Percentiles rank a stretch among this genome's conserved stretches.
phyloP scores from a whole-genome alignment of 345 rosid species.

The Gossypium australe region DNA sequence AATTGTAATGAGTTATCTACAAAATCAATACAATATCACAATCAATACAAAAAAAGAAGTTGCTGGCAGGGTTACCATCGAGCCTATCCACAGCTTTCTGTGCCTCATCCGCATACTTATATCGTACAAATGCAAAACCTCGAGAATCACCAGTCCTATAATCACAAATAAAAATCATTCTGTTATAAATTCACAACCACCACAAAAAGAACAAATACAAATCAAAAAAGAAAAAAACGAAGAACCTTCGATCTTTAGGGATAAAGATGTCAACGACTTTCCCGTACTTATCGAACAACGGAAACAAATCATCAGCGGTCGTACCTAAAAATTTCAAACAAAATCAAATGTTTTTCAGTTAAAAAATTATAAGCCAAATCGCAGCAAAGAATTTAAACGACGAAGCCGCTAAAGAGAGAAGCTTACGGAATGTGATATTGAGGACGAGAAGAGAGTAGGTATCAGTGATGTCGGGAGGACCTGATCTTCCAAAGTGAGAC shows the following conservation, averaged over 20 bases:
- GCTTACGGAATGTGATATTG: conserved; percentile 77
- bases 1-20: neutral
- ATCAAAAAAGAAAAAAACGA: neutral
- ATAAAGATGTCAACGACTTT: conserved; percentile 83
- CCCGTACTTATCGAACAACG: conserved; percentile 84
- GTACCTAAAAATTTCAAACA: conserved; percentile 40
- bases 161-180: neutral
- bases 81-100: conserved; percentile 71
- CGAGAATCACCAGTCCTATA: conserved; percentile 55
- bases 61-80: conserved; percentile 37
- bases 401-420: neutral
- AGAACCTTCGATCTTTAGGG: conserved; percentile 79
- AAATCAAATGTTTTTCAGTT: neutral
- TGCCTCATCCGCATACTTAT: conserved; percentile 69
- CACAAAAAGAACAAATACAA: neutral
- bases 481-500: conserved; percentile 83
- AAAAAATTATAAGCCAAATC: neutral
- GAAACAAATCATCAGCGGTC: conserved; percentile 79
- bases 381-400: neutral
- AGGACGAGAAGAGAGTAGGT: conserved; percentile 80
- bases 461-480: conserved; percentile 69
- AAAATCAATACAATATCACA: neutral
- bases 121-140: conserved; percentile 76
- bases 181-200: neutral
- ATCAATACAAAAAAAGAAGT: neutral